phyloP scores from a whole-genome alignment of 768 basidiomycete genomes.

The Russula griseocarnosa region DNA sequence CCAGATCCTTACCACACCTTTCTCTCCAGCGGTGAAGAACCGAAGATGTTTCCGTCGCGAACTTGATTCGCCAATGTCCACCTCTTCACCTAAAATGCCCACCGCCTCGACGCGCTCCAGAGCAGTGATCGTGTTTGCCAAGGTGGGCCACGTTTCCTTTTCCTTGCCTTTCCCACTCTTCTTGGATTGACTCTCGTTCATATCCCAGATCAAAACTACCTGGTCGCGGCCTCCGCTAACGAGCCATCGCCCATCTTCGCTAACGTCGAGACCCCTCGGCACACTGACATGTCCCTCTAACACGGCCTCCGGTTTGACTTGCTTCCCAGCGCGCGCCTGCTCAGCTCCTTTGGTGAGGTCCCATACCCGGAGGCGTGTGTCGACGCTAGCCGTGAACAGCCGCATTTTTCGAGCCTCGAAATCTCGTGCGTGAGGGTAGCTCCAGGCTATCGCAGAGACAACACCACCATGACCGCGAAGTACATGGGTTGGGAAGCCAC shows the following conservation, averaged over 20 bases:
- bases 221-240: conserved; percentile 91
- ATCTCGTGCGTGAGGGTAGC: conserved; percentile 56
- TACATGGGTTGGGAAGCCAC: conserved; percentile 88
- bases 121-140: conserved; percentile 76
- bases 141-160: conserved; percentile 47
- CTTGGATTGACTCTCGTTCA: conserved; percentile 39
- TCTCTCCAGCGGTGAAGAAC: conserved; percentile 90
- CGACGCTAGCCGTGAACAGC: conserved; percentile 87
- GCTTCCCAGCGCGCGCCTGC: conserved; percentile 51
- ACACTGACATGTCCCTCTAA: conserved; percentile 95
- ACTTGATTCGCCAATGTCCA: conserved; percentile 45
- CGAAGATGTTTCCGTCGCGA: conserved; percentile 44
- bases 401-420: conserved; percentile 53
- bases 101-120: conserved; percentile 86
- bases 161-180: conserved; percentile 47
- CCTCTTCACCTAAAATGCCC: conserved; percentile 58
- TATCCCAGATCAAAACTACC: conserved; percentile 90
- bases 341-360: conserved; percentile 58
- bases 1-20: conserved; percentile 83
- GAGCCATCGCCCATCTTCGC: conserved; percentile 82
- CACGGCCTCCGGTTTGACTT: conserved; percentile 67
- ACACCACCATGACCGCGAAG: conserved; percentile 98
- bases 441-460: conserved; percentile 85
- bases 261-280: conserved; percentile 84
- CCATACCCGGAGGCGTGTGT: conserved; percentile 89